These are phyloP conservation scores for Thalia dealbata DNA, from an alignment of 176 grass and related monocot species.

Conservation along the genomic window DNA sequence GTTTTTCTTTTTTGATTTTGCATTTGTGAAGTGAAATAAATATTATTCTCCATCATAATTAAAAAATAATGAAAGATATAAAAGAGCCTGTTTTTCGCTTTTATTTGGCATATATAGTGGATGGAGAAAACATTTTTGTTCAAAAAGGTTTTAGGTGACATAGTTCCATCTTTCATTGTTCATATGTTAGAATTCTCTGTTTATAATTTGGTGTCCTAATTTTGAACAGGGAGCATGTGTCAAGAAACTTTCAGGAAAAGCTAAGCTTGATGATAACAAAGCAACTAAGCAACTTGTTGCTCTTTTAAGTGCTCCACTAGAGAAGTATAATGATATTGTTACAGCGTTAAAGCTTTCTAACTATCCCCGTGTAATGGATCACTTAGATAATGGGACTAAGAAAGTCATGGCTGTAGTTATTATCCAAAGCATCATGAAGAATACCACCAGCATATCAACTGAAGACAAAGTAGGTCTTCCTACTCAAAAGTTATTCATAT, in stretches of 20 bases:
- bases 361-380: constrained; percentile 97
- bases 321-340: constrained; percentile 96
- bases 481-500: constrained; percentile 6
- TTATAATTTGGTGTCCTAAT: constrained; percentile 21
- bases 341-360: constrained; percentile 96
- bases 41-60: not conserved
- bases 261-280: constrained; percentile 84
- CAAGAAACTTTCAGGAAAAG: constrained; percentile 93
- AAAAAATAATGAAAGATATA: not conserved
- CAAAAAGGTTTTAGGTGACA: not conserved
- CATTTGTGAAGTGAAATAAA: not conserved
- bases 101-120: not conserved
- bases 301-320: constrained; percentile 91
- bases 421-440: constrained; percentile 99
- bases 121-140: not conserved
- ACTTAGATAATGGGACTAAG: constrained; percentile 88
- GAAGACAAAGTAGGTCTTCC: constrained; percentile 73
- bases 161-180: not conserved
- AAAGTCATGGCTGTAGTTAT: constrained; percentile 99
- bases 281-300: constrained; percentile 98
- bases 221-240: constrained; percentile 82
- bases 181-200: constrained; percentile 9
- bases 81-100: not conserved
- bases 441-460: constrained; percentile 77
- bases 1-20: not conserved